phyloP scores from a whole-genome alignment of 331 rosid species.

The Malus hybrid region DNA sequence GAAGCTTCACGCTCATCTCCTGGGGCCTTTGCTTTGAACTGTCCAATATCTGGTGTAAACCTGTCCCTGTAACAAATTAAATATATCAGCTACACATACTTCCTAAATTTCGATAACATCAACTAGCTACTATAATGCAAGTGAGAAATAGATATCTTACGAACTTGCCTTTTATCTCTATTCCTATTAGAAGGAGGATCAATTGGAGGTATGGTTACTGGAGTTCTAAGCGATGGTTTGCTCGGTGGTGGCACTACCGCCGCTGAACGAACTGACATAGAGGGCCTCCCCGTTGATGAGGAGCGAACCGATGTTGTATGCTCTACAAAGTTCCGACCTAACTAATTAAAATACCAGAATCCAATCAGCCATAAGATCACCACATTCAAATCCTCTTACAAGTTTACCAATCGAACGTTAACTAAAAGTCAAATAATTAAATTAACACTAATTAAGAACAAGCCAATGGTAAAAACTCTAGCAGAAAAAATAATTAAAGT shows the following conservation, averaged over 20 bases:
- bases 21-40: constrained; percentile 36
- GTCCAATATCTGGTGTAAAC: constrained; percentile 56
- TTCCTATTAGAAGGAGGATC: constrained; percentile 69
- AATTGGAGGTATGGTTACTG: constrained; percentile 71
- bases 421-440: neutral
- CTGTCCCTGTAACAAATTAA: constrained; percentile 29
- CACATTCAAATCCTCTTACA: neutral
- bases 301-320: constrained; percentile 69
- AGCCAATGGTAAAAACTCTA: neutral
- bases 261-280: constrained; percentile 62
- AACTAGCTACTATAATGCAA: neutral
- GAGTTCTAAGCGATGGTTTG: constrained; percentile 55
- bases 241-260: constrained; percentile 43
- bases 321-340: constrained; percentile 97
- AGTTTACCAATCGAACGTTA: neutral
- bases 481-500: neutral
- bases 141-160: neutral
- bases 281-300: constrained; percentile 78
- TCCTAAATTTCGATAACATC: neutral
- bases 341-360: constrained; percentile 77
- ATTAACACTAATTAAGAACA: neutral
- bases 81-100: neutral
- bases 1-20: constrained; percentile 90
- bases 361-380: constrained; percentile 31
- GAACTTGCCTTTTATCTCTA: constrained; percentile 58